phyloP scores from a whole-genome alignment of 2,329 filamentous ascomycete species.

The Penicillium sp. region DNA sequence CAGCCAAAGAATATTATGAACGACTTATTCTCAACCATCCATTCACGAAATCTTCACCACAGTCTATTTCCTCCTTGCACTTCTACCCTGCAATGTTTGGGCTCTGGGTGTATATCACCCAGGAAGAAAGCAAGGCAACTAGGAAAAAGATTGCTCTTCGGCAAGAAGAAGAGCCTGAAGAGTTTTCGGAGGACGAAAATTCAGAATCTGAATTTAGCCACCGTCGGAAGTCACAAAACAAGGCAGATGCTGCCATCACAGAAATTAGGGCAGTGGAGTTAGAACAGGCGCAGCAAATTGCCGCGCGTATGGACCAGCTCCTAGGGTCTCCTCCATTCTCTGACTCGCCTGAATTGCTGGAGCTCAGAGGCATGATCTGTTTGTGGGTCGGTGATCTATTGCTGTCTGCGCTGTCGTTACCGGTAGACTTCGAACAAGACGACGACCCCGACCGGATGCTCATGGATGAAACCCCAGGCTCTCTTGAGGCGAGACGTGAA shows the following conservation, averaged over 20 bases:
- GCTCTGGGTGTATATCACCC: slow-evolving; percentile 74
- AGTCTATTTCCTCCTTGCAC: slow-evolving; percentile 63
- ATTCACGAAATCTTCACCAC: slow-evolving; percentile 60
- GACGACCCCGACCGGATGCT: slow-evolving; percentile 16
- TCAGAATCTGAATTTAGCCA: slow-evolving; percentile 23
- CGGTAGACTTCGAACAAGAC: slow-evolving; percentile 14
- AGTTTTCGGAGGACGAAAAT: slow-evolving; percentile 35
- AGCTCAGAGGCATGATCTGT: slow-evolving; percentile 69
- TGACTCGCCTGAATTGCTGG: slow-evolving; percentile 63
- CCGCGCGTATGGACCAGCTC: slow-evolving; percentile 66
- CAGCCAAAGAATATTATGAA: slow-evolving; percentile 70
- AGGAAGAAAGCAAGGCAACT: slow-evolving; percentile 56
- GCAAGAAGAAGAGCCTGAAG: slow-evolving; percentile 24
- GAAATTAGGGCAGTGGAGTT: slow-evolving; percentile 54
- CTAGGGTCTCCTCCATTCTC: slow-evolving; percentile 69
- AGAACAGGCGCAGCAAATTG: slow-evolving; percentile 60
- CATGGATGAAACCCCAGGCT: slow-evolving; percentile 23
- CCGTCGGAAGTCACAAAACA: slow-evolving; percentile 28
- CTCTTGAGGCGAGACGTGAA: slow-evolving; percentile 33
- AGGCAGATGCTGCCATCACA: slow-evolving; percentile 35
- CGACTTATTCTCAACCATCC: slow-evolving; percentile 74
- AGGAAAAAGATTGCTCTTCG: slow-evolving; percentile 39
- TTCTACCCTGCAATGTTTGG: slow-evolving; percentile 81
- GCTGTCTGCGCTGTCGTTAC: slow-evolving; percentile 32
- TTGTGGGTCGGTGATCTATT: slow-evolving; percentile 72